Conservation (phyloP, 805 yeast genomes). For the Debaryomyces tyrocola region DNA sequence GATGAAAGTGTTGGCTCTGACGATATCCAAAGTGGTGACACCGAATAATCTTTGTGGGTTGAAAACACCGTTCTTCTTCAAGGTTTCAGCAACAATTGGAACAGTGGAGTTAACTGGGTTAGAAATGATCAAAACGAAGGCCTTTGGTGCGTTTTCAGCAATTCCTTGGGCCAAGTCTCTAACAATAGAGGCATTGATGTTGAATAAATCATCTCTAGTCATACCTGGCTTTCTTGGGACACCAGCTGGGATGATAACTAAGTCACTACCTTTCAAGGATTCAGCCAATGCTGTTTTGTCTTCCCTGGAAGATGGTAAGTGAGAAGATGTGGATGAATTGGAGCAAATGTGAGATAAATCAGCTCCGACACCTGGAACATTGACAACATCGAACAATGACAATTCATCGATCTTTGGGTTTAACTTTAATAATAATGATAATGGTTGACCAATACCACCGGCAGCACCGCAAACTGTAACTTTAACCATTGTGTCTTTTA, state of each 20-base stretch:
- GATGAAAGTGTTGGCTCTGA: conserved; percentile 81
- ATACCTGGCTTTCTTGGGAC: conserved; percentile 93
- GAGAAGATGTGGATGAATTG: conserved; percentile 56
- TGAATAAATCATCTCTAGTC: conserved; percentile 89
- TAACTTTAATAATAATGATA: conserved; percentile 76
- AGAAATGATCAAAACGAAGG: conserved; percentile 79
- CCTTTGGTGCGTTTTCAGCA: conserved; percentile 70
- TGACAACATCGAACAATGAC: conserved; percentile 82
- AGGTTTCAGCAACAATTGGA: conserved; percentile 81
- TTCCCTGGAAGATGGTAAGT: conserved; percentile 56
- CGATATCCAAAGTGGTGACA: conserved; percentile 84
- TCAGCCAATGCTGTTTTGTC: conserved; percentile 46
- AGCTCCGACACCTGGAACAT: conserved; percentile 83
- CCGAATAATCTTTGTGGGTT: conserved; percentile 79
- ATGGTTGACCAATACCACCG: conserved; percentile 94
- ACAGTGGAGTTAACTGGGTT: conserved; percentile 95
- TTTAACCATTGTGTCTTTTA: conserved; percentile 46
- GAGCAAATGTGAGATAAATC: conserved; percentile 85
- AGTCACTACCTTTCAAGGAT: conserved; percentile 46
- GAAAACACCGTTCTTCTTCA: conserved; percentile 64
- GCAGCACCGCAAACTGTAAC: conserved; percentile 90
- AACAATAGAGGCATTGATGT: conserved; percentile 80
- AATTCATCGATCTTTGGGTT: conserved; percentile 62
- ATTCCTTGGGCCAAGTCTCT: conserved; percentile 71
- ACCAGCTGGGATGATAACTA: conserved; percentile 76